phyloP scores from a whole-genome alignment of 208 protist species.

The Crithidia bombi region DNA sequence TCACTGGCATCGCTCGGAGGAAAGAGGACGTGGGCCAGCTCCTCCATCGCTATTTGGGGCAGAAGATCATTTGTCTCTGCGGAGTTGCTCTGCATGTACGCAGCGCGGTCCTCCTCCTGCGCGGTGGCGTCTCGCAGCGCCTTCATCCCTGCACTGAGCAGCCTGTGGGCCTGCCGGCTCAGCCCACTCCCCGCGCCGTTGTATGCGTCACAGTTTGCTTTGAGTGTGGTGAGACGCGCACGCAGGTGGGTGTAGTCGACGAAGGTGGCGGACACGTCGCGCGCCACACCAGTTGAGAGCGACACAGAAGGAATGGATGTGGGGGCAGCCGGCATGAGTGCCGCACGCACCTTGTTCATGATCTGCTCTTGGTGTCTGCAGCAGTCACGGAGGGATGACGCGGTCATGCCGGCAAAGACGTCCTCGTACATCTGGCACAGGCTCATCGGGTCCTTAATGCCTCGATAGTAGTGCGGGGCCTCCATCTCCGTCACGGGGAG shows the following conservation, averaged over 20 bases:
- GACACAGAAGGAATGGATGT: not conserved
- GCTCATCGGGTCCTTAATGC: slow-evolving; percentile 54
- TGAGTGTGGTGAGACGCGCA: slow-evolving; percentile 51
- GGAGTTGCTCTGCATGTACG: not conserved
- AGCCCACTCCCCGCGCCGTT: slow-evolving; percentile 58
- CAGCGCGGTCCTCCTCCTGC: slow-evolving; percentile 32
- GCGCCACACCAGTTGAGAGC: not conserved
- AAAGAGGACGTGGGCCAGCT: slow-evolving; percentile 37
- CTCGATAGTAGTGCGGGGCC: slow-evolving; percentile 71
- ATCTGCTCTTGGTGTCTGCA: not conserved
- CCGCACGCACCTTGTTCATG: not conserved
- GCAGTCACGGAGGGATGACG: slow-evolving; percentile 4
- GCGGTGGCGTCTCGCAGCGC: slow-evolving; percentile 57
- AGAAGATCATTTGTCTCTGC: too few species aligned
- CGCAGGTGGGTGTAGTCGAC: slow-evolving; percentile 50
- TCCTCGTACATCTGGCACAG: slow-evolving; percentile 64
- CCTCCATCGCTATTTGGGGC: slow-evolving; percentile 12
- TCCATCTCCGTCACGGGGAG: slow-evolving; percentile 76
- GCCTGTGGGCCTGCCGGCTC: slow-evolving; percentile 32
- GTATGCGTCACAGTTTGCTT: slow-evolving; percentile 58
- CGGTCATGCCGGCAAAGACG: slow-evolving; percentile 39
- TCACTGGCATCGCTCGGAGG: slow-evolving; percentile 12
- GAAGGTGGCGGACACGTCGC: slow-evolving; percentile 14
- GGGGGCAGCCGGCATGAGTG: not conserved
- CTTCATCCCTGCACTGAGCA: slow-evolving; percentile 45